Evolutionary conservation across 2,329 filamentous ascomycete genomes (phyloP).

Genomic region (Xylogone sp.): DNA sequence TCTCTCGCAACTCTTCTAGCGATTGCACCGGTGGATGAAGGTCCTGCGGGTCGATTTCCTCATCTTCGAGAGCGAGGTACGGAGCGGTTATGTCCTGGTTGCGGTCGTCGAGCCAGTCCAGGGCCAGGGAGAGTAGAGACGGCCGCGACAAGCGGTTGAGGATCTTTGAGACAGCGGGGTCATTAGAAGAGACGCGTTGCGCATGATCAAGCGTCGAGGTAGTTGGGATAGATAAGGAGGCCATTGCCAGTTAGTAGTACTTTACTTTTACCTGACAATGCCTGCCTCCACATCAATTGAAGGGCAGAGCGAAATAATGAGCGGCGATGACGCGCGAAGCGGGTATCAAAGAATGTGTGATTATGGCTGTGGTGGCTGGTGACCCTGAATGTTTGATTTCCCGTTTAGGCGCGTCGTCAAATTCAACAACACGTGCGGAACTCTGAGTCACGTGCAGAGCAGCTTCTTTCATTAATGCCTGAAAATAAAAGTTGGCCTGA

Average conservation of each 20-base stretch:
- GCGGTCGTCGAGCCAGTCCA: constrained; percentile 72
- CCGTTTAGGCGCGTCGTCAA: neutral
- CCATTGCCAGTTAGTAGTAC: constrained; percentile 8
- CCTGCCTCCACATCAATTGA: neutral
- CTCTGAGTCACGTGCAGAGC: neutral
- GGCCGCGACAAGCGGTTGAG: constrained; percentile 68
- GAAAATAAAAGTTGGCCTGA: too few relatives aligned
- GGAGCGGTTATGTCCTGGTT: constrained; percentile 59
- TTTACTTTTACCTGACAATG: neutral
- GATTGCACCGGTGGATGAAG: constrained; percentile 66
- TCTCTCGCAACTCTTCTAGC: constrained; percentile 60
- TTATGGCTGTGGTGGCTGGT: neutral
- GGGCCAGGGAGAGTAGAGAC: constrained; percentile 66
- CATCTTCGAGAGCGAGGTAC: constrained; percentile 49
- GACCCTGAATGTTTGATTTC: neutral
- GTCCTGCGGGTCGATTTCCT: constrained; percentile 58
- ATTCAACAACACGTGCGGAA: neutral
- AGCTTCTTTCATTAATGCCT: too few relatives aligned
- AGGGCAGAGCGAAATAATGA: too few relatives aligned
- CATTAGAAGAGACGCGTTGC: constrained; percentile 63
- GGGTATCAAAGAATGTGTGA: neutral
- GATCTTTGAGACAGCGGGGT: constrained; percentile 60
- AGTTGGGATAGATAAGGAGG: constrained; percentile 60
- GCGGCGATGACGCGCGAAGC: neutral
- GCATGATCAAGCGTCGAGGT: constrained; percentile 68